Conservation (phyloP, 2,329 filamentous ascomycete species). For the Diaporthe amygdali region DNA sequence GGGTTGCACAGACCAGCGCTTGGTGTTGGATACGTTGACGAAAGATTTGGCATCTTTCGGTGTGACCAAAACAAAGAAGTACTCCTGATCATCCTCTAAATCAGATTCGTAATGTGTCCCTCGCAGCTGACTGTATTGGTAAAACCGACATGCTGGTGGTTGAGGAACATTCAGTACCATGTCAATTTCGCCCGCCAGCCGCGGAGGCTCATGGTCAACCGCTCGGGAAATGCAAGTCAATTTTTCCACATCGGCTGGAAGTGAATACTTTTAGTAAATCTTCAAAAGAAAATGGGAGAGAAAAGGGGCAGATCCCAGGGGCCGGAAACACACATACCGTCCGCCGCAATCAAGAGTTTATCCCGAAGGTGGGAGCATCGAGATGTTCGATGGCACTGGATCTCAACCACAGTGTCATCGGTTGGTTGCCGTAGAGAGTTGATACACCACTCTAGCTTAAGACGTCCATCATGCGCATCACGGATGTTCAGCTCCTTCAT, state of each 20-base stretch:
- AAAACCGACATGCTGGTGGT: not conserved
- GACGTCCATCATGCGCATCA: not conserved
- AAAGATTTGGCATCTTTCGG: not conserved
- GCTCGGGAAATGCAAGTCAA: not conserved
- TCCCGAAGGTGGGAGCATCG: not conserved
- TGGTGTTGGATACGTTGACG: not conserved
- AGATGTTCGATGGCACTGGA: not conserved
- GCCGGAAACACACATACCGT: not conserved
- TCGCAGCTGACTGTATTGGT: not conserved
- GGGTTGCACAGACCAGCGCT: not conserved
- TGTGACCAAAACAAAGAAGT: not conserved
- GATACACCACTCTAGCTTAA: not conserved
- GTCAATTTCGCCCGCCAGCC: not conserved
- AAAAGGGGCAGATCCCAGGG: not conserved
- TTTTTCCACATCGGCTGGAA: not conserved
- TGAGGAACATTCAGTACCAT: not conserved
- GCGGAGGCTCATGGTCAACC: not conserved
- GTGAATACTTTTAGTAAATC: not conserved
- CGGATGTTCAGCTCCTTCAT: not conserved
- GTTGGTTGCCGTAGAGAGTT: not conserved
- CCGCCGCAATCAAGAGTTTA: not conserved
- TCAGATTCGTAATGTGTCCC: not conserved
- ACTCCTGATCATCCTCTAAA: not conserved
- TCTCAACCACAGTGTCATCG: not conserved
- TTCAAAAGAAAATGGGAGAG: not conserved